These are phyloP conservation scores for Hypoxylon sp. DNA, from an alignment of 2,329 filamentous ascomycete species.

Conservation along the genomic window DNA sequence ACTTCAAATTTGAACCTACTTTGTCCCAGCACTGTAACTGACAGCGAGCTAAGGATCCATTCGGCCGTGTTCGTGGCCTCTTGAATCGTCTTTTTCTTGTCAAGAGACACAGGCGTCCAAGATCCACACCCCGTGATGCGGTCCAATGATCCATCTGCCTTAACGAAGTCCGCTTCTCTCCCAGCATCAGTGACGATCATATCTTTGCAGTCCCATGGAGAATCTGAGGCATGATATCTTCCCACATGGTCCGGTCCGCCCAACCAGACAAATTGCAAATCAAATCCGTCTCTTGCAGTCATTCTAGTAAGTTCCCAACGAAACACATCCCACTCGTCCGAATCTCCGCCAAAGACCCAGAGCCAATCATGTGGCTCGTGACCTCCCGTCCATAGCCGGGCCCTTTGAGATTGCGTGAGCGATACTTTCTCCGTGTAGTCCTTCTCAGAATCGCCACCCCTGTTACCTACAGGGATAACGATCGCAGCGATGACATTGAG, in stretches of 20 bases:
- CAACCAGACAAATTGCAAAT: constrained; percentile 6
- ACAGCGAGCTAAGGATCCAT: constrained; percentile 11
- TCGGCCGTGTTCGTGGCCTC: not conserved
- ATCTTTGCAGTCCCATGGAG: not conserved
- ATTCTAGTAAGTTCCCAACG: not conserved
- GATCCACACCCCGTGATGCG: not conserved
- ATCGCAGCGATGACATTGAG: constrained; percentile 26
- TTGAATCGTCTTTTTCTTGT: not conserved
- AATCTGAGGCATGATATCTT: not conserved
- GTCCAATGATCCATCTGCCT: not conserved
- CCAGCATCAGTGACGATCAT: constrained; percentile 14
- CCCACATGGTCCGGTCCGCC: constrained; percentile 14
- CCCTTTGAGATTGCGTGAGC: constrained; percentile 1
- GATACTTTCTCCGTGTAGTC: not conserved
- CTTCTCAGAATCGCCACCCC: not conserved
- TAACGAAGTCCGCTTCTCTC: constrained; percentile 18
- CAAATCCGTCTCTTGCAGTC: constrained; percentile 5
- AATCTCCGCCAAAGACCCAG: not conserved
- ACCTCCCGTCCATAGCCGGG: constrained; percentile 17
- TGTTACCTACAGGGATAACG: not conserved
- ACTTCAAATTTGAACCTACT: not conserved
- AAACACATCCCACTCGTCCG: not conserved
- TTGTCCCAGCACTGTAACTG: constrained; percentile 9
- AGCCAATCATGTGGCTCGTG: constrained; percentile 23
- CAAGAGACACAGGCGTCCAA: constrained; percentile 7